Percentiles rank a stretch among this genome's conserved stretches.
These are phyloP conservation scores for Dichotomopilus funicola DNA, from an alignment of 2,329 filamentous ascomycete genomes.

Conservation along the genomic window DNA sequence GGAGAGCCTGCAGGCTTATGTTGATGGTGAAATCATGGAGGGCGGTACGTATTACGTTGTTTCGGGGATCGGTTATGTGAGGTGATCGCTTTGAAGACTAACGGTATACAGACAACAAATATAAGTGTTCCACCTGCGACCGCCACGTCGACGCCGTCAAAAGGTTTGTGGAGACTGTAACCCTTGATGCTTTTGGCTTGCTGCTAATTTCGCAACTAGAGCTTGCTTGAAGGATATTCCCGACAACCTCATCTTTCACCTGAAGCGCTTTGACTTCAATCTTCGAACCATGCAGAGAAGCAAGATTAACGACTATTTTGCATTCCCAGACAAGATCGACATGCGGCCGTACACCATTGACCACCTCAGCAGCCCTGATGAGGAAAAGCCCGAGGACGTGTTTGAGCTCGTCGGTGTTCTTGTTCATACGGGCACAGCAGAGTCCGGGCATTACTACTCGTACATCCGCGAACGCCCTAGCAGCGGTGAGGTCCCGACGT, in stretches of 20 bases:
- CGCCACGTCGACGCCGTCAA: slow-evolving; percentile 90
- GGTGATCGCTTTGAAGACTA: neutral
- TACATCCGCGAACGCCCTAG: slow-evolving; percentile 77
- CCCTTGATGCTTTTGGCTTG: slow-evolving; percentile 2
- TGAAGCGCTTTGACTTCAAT: slow-evolving; percentile 84
- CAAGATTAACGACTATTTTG: slow-evolving; percentile 94
- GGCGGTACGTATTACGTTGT: slow-evolving; percentile 49
- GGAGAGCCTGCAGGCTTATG: slow-evolving; percentile 90
- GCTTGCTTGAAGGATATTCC: slow-evolving; percentile 89
- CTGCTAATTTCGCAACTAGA: slow-evolving; percentile 35
- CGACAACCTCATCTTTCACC: slow-evolving; percentile 89
- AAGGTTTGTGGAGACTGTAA: slow-evolving; percentile 41
- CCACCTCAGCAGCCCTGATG: slow-evolving; percentile 59
- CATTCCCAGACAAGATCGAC: slow-evolving; percentile 76
- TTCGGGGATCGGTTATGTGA: too few species aligned
- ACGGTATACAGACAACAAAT: slow-evolving; percentile 71
- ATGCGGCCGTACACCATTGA: slow-evolving; percentile 89
- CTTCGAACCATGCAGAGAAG: slow-evolving; percentile 68
- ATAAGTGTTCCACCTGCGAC: slow-evolving; percentile 88
- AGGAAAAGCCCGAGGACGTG: slow-evolving; percentile 57
- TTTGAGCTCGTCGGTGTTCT: slow-evolving; percentile 95
- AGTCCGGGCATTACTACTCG: slow-evolving; percentile 96
- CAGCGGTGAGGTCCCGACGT: slow-evolving; percentile 44
- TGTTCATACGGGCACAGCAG: slow-evolving; percentile 85
- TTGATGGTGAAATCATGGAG: slow-evolving; percentile 93